Evolutionary conservation across 306 rosid genomes (phyloP), one percentile per base, ranked within the genome.

Genomic region (Ziziphus jujuba): DNA sequence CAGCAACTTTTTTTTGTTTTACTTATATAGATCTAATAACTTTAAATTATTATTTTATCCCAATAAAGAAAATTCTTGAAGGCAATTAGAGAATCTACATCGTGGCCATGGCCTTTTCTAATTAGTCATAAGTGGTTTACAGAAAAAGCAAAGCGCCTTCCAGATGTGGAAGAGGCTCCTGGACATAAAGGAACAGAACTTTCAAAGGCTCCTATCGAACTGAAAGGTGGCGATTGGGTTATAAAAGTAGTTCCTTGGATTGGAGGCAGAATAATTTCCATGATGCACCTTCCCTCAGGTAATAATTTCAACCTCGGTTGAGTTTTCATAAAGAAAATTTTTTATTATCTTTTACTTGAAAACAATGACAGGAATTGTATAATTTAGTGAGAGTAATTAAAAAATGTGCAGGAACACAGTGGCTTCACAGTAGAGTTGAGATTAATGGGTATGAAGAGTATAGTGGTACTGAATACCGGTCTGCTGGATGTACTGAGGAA

Each of bases 401-500:
- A 57, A 53, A 45, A 24, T 36, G 53, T 79, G 63, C 81, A 92
- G 98, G 92, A 78, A 85, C 69, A 49, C 98, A 84, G 17, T 92
- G 96, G 96, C 96, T 92, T 72, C 98, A 92, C 63, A 78, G 95
- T 74, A 92, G 90, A 74, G 68, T 92, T 77, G 91, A 89, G 55
- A 66, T 80, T 78, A 73, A 84, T 68, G 98, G 98, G 47, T 92
- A 92, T 57, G 98, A 92, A 78, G 98, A 92, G 83, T 92, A 72
- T 67, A 85, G 98, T 45, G 96, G 98, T 60, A 77, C 73, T 0
- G 98, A 89, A 77, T 87, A 89, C 81, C 95, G 89, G 14, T 92
- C 96, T 69, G 95, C 96, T 70, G 98, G 98, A 72, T 92, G 96
- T 79, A 66, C 95, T 1, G 98, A 92, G 84, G 98, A 87, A 81